Evolutionary conservation across 768 basidiomycete species (phyloP).

Genomic region (Clitopilus hobsonii): DNA sequence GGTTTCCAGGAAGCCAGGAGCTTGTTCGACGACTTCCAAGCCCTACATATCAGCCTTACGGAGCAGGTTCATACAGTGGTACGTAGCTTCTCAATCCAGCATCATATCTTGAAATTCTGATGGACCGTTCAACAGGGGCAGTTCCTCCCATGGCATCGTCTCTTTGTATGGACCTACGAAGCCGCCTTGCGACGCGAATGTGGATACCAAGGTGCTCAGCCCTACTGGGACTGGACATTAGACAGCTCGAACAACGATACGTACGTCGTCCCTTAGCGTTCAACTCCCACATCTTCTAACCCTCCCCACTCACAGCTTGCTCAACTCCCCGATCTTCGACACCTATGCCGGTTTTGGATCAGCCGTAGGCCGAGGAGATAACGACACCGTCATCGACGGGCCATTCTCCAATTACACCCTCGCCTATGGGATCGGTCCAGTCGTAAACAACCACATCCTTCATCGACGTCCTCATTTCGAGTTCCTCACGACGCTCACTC

Average conservation of each 20-base stretch:
- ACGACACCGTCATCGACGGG: constrained; percentile 24
- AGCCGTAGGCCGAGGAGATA: constrained; percentile 22
- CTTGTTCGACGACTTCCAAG: constrained; percentile 37
- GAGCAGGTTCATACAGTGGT: constrained; percentile 28
- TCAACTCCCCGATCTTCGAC: constrained; percentile 29
- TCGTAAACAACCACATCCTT: constrained; percentile 26
- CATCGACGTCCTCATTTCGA: constrained; percentile 25
- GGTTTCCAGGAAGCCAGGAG: constrained; percentile 17
- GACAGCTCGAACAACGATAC: constrained; percentile 21
- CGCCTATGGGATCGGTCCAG: constrained; percentile 27
- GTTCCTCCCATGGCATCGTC: constrained; percentile 28
- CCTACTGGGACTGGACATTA: constrained; percentile 35
- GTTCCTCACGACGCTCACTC: constrained; percentile 12
- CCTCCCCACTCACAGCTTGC: constrained; percentile 18
- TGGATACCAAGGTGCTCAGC: constrained; percentile 18
- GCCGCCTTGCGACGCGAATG: constrained; percentile 20
- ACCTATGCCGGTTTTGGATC: constrained; percentile 29
- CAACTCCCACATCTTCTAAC: not conserved
- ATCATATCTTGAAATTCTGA: not conserved
- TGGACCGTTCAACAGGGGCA: constrained; percentile 17
- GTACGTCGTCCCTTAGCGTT: not conserved
- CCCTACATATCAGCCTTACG: constrained; percentile 25
- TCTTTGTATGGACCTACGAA: constrained; percentile 18
- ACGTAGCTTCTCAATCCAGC: constrained; percentile 7
- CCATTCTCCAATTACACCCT: constrained; percentile 30